Conservation (phyloP, 345 rosid genomes). For the Aethionema arabicum region DNA sequence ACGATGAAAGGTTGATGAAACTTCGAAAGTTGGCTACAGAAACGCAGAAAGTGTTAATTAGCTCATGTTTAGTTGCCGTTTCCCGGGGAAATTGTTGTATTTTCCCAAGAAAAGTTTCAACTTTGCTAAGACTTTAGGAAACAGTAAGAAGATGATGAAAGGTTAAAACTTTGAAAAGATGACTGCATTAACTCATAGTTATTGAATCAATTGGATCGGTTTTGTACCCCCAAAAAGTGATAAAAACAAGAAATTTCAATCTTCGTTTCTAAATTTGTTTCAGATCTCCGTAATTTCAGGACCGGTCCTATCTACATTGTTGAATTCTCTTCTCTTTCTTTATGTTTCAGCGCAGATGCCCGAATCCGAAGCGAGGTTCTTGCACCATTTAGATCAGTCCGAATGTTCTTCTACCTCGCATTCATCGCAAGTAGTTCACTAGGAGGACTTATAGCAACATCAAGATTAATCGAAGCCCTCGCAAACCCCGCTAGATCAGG, state of each 20-base stretch:
- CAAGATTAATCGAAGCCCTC: constrained; percentile 73
- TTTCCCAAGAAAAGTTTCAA: not conserved
- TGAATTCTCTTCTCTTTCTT: constrained; percentile 36
- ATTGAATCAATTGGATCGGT: no score
- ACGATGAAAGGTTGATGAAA: not conserved
- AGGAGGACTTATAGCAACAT: constrained; percentile 80
- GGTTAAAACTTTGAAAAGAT: no score
- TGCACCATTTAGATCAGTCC: constrained; percentile 85
- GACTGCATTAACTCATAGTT: no score
- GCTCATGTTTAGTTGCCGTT: not conserved
- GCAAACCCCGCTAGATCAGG: constrained; percentile 69
- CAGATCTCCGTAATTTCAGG: not conserved
- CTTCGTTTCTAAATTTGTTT: no score
- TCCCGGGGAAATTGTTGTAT: not conserved
- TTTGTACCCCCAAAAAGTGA: no score
- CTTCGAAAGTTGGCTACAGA: not conserved
- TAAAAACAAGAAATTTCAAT: no score
- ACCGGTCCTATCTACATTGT: not conserved
- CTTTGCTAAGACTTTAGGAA: not conserved
- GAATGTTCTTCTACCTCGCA: constrained; percentile 93
- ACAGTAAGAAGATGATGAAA: not conserved
- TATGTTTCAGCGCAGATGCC: constrained; percentile 61
- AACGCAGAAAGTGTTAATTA: not conserved
- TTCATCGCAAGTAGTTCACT: constrained; percentile 74
- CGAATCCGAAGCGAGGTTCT: constrained; percentile 91